Evolutionary conservation across 2,329 filamentous ascomycete genomes (phyloP), one percentile per base, ranked within the genome.

Genomic region (Botrytis fabae): DNA sequence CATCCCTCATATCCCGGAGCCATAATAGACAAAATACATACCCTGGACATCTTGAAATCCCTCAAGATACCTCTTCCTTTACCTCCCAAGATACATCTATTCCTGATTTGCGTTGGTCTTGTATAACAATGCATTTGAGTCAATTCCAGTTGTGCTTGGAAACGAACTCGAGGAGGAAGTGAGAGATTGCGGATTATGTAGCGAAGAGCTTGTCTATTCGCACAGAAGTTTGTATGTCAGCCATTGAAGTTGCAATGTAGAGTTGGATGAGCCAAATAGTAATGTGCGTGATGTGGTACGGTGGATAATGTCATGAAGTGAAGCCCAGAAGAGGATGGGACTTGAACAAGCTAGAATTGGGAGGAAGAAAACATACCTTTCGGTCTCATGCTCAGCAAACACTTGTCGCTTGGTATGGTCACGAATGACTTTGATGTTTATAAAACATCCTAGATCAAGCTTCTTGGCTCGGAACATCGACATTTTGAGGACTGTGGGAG

Each of bases 371-470:
- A 28, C 75, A 54, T 78, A 81, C 95, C 95, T 92, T 84, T 98
- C 92, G 7, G 94, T 90, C 85, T 99, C 96, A 81, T 92, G 86
- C 81, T 94, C 87, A 81, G 92, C 92, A 80, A 95, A 98, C 74
- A 94, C 93, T 85, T 97, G 95, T 80, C 96, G 92, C 89, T 98
- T 99, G 72, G 94, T 95, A 85, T 98, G 94, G 83, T 99, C 96
- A 79, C 96, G 93, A 81, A 99, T 92, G 77, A 93, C 89, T 78
- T 92, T 91, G 82, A 92, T 89, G 81, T 98, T 98, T 84, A 97
- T 83, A 81, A 93, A 97, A 82, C 93, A 93, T 82, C 92, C 91
- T 78, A 98, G 85, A 79, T 98, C 94, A 78, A 98, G 90, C 86
- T 91, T 95, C 84, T 97, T 97, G 46, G 94, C 87, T 79, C 94